A percentile compares a stretch with the other conserved stretches of the same genome.
Conservation (phyloP, 2,329 filamentous ascomycete genomes). For the Lachnellula subtilissima region DNA sequence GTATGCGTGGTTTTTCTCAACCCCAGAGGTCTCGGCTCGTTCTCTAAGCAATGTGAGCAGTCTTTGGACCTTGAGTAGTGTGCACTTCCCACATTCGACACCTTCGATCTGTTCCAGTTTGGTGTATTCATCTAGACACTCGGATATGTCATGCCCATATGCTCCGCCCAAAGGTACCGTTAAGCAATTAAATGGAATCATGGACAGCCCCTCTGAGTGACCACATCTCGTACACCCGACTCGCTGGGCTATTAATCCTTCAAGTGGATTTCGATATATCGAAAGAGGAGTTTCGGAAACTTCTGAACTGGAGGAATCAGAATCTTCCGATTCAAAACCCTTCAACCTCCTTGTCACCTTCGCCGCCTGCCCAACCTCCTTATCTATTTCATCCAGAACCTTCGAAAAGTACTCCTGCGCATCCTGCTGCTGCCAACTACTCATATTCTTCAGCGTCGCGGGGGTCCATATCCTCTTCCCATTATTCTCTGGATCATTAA, state of each 20-base stretch:
- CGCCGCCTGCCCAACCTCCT: constrained; percentile 58
- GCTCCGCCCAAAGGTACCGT: constrained; percentile 73
- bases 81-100: constrained; percentile 89
- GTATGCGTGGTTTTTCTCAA: constrained; percentile 10
- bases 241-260: constrained; percentile 81
- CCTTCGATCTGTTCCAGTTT: constrained; percentile 80
- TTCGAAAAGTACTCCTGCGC: constrained; percentile 97
- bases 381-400: constrained; percentile 78
- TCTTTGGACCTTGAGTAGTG: constrained; percentile 56
- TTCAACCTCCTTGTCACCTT: constrained; percentile 12
- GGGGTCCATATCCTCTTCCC: constrained; percentile 80
- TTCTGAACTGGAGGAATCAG: neutral
- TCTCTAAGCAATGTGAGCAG: constrained; percentile 46
- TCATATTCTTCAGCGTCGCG: constrained; percentile 79
- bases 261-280: constrained; percentile 66
- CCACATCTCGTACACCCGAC: constrained; percentile 84
- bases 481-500: constrained; percentile 67
- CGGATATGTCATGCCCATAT: constrained; percentile 63
- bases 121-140: constrained; percentile 80
- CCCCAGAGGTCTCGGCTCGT: constrained; percentile 31
- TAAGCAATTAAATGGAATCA: constrained; percentile 91
- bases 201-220: constrained; percentile 78
- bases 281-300: constrained; percentile 7
- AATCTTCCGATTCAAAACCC: constrained; percentile 23
- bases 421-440: constrained; percentile 93